Percentiles rank a stretch among this genome's conserved stretches.
Evolutionary conservation across 148 eudicot species (phyloP).

Genomic region (Selenicereus undatus): DNA sequence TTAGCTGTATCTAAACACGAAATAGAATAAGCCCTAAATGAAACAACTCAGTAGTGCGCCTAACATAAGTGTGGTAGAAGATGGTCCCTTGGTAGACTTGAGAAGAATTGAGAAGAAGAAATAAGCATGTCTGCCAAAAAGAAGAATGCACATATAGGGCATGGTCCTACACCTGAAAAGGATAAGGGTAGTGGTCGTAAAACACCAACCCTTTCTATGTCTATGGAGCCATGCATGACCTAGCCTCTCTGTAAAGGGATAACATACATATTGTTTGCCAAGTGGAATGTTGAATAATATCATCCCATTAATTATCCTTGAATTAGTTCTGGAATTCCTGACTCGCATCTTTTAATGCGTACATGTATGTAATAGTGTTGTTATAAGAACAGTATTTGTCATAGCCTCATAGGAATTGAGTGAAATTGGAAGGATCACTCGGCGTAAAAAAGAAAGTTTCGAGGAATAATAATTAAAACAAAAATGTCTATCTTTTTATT

Average conservation of each 20-base stretch:
- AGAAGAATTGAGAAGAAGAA: too few species aligned
- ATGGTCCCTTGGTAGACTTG: too few species aligned
- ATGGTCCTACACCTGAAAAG: background rate
- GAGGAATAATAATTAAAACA: background rate
- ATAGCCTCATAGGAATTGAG: background rate
- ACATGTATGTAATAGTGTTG: background rate
- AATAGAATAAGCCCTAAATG: too few species aligned
- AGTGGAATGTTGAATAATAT: background rate
- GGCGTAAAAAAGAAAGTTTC: background rate
- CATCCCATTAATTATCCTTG: background rate
- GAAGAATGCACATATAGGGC: background rate
- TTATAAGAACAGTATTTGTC: background rate
- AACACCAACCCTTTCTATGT: background rate
- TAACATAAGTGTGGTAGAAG: too few species aligned
- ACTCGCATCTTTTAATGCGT: too few species aligned
- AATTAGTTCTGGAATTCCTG: background rate
- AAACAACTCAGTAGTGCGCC: too few species aligned
- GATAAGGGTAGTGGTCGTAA: background rate
- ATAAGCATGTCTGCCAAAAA: too few species aligned
- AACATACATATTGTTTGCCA: background rate
- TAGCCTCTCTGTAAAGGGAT: background rate
- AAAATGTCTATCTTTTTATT: background rate
- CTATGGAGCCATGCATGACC: background rate
- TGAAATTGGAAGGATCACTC: background rate
- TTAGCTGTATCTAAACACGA: too few species aligned